Base-by-base conservation (phyloP, 208 protist genomes). In the Novymonas esmeraldas region DNA sequence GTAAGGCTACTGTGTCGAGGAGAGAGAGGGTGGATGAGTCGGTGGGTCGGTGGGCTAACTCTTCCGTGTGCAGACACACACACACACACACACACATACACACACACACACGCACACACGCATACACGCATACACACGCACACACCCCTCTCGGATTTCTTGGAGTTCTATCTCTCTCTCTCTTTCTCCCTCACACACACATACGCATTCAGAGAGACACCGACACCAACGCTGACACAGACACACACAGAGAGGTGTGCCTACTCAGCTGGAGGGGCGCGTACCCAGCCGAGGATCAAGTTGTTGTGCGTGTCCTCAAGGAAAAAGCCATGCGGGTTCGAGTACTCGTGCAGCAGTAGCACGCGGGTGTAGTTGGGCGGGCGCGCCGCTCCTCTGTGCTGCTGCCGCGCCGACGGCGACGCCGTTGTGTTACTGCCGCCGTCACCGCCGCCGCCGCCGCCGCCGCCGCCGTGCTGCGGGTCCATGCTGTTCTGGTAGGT, bases 211-310 rank as follows among this genome's bases (percentile, higher is more conserved):
- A n/a, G n/a, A n/a, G n/a, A n/a, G n/a, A n/a, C n/a, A n/a, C n/a
- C n/a, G 20, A 28, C 22, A 29, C 0, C 7, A 29, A 5, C 28
- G 33, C 2, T n/a, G 24, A 57, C n/a, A 41, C n/a, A 41, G 3
- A 29, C 14, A 55, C 16, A 57, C n/a, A 26, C 7, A 42, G 7
- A 20, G 13, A 26, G 6, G 7, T 56, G 29, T 33, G 13, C 36
- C 18, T 36, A 63, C 22, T 18, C 28, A 46, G 20, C 38, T 3
- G 57, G 22, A n/a, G 48, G 34, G 1, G 80, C 67, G 13, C 81
- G 71, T 5, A 87, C 66, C 81, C 81, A 87, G 14, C 76, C 81
- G 2, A 82, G 38, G 46, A 87, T 83, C 4, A 44, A 34, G 29
- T 81, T 73, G 48, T 70, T 62, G 26, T 65, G 56, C 4, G 67